Evolutionary conservation across 257 asterid species (phyloP).

Genomic region (Gentiana dahurica): DNA sequence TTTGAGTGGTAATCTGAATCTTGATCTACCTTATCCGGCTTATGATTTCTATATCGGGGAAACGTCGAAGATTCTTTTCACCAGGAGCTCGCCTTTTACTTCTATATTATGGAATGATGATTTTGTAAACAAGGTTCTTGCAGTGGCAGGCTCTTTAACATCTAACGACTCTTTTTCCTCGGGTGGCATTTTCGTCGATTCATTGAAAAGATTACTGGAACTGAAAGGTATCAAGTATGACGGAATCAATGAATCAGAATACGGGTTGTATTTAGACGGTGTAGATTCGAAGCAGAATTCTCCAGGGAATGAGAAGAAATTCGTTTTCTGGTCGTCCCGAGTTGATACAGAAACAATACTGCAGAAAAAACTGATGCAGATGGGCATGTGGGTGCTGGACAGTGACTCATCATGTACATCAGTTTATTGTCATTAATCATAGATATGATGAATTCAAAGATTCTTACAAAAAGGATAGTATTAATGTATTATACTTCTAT

Average conservation of each 20-base stretch:
- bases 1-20: constrained; percentile 26
- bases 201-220: constrained; percentile 46
- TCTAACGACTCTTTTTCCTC: constrained; percentile 27
- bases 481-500: too few species aligned
- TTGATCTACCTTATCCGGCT: constrained; percentile 31
- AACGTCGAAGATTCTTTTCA: constrained; percentile 30
- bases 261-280: constrained; percentile 28
- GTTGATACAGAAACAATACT: not conserved
- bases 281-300: constrained; percentile 25
- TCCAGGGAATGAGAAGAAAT: constrained; percentile 21
- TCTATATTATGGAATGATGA: constrained; percentile 40
- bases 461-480: too few species aligned
- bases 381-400: too few species aligned
- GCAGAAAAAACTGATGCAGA: too few species aligned
- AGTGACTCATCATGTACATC: too few species aligned
- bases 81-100: constrained; percentile 45
- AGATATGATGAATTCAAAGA: too few species aligned
- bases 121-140: constrained; percentile 30
- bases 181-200: constrained; percentile 21
- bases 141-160: constrained; percentile 19
- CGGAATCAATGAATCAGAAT: constrained; percentile 39
- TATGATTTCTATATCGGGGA: constrained; percentile 42
- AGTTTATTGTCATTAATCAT: too few species aligned
- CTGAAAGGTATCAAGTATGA: constrained; percentile 22
- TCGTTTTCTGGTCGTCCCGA: constrained; percentile 8